A percentile compares a stretch with the other conserved stretches of the same genome.
phyloP scores from a whole-genome alignment of 257 asterid genomes.

The Jasminum sambac region DNA sequence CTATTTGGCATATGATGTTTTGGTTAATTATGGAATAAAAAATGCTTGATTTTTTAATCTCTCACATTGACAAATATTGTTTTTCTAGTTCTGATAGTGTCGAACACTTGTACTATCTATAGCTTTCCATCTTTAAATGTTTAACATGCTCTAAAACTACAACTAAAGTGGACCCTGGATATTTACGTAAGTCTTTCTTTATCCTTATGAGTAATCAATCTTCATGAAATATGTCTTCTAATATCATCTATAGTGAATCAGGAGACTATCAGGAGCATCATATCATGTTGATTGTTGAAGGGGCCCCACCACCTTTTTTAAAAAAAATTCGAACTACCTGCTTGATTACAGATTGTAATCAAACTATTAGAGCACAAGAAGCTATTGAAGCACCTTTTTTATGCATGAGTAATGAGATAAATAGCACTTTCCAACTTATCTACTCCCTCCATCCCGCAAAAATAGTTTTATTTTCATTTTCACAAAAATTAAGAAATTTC shows the following conservation, averaged over 20 bases:
- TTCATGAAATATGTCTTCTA: not conserved
- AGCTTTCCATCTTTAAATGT: constrained; percentile 1
- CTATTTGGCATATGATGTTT: constrained; percentile 19
- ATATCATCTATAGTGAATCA: not conserved
- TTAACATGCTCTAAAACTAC: not conserved
- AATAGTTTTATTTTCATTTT: too few species aligned
- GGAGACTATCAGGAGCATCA: not conserved
- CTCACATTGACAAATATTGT: constrained; percentile 1
- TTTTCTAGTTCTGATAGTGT: not conserved
- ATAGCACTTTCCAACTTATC: not conserved
- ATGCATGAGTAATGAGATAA: not conserved
- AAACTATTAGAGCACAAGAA: not conserved
- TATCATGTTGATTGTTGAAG: not conserved
- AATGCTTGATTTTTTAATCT: constrained; percentile 1
- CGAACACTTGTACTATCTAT: not conserved
- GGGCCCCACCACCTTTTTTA: too few species aligned
- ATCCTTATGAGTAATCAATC: not conserved
- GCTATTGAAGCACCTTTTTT: not conserved
- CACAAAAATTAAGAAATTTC: too few species aligned
- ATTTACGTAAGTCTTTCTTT: not conserved
- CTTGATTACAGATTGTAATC: not conserved
- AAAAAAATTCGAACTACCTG: not conserved
- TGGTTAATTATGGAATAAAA: not conserved
- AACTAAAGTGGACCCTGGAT: not conserved
- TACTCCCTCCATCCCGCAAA: too few species aligned